Conservation (phyloP, 1,284 basidiomycete genomes). For the Sporisorium reilianum region DNA sequence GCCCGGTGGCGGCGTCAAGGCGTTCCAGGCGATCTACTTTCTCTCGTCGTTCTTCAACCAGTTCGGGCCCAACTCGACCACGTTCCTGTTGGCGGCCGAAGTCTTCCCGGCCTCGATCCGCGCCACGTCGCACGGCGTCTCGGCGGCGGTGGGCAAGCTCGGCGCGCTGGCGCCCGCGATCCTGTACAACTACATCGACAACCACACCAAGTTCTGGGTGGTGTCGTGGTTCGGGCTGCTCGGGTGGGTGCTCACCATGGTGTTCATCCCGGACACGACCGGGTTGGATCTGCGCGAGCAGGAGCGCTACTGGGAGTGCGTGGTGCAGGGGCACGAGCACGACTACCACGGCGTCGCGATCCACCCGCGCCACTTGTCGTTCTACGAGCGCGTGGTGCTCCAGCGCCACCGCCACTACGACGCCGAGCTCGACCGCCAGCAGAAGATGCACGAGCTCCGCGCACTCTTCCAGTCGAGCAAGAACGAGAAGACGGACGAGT, state of each 20-base stretch:
- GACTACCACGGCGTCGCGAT: constrained; percentile 75
- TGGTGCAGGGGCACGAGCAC: constrained; percentile 71
- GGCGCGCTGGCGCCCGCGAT: constrained; percentile 70
- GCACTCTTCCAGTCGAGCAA: constrained; percentile 68
- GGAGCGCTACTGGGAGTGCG: constrained; percentile 74
- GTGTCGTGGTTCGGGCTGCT: constrained; percentile 74
- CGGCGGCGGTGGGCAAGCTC: constrained; percentile 70
- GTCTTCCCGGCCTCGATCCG: constrained; percentile 70
- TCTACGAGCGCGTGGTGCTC: constrained; percentile 72
- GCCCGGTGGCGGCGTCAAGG: constrained; percentile 64
- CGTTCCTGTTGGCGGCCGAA: constrained; percentile 70
- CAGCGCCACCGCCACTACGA: constrained; percentile 73
- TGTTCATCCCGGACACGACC: constrained; percentile 74
- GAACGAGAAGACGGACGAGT: constrained; percentile 40
- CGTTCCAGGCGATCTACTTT: constrained; percentile 73
- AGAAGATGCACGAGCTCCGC: constrained; percentile 72
- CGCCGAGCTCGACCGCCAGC: constrained; percentile 72
- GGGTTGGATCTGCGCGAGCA: constrained; percentile 74
- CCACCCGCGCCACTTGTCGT: constrained; percentile 73
- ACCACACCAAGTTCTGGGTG: constrained; percentile 73
- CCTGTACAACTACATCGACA: constrained; percentile 70
- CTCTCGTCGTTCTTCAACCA: constrained; percentile 73
- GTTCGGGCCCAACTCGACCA: constrained; percentile 72
- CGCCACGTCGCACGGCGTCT: constrained; percentile 70
- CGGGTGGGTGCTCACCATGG: constrained; percentile 71